Conservation (phyloP, 129 eudicot genomes). For the Sambucus nigra region DNA sequence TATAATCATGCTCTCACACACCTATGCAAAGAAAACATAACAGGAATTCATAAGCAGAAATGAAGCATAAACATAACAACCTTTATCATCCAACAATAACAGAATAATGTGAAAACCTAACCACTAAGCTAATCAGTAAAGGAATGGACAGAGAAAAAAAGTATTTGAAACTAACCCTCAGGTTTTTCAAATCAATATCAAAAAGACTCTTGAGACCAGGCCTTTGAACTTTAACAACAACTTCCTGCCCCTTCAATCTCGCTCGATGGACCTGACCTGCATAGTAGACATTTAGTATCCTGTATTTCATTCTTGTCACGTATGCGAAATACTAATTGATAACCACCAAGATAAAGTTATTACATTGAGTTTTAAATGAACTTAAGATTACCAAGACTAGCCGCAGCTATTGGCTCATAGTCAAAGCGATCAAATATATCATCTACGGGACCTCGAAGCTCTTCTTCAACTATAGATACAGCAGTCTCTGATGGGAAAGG, state of each 20-base stretch:
- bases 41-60: background rate
- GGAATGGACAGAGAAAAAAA: background rate
- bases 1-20: background rate
- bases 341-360: background rate
- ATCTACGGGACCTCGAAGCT: slow-evolving; percentile 74
- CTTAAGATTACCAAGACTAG: slow-evolving; percentile 78
- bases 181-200: slow-evolving; percentile 92
- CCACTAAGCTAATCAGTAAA: background rate
- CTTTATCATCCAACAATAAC: too few species aligned
- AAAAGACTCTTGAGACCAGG: slow-evolving; percentile 95
- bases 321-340: background rate
- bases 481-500: slow-evolving; percentile 98
- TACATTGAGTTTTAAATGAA: background rate
- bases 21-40: background rate
- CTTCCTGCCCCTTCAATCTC: slow-evolving; percentile 68
- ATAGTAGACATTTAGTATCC: slow-evolving; percentile 7
- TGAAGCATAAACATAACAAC: background rate
- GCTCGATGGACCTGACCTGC: slow-evolving; percentile 99
- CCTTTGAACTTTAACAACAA: slow-evolving; percentile 94
- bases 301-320: slow-evolving; percentile 8
- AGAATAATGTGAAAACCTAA: background rate
- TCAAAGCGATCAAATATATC: slow-evolving; percentile 73
- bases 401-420: slow-evolving; percentile 97
- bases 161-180: slow-evolving; percentile 52
- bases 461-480: slow-evolving; percentile 82